Evolutionary conservation across 768 basidiomycete species (phyloP), one percentile per base, ranked within the genome.

Genomic region (Tubosaeta brunneosetosa): DNA sequence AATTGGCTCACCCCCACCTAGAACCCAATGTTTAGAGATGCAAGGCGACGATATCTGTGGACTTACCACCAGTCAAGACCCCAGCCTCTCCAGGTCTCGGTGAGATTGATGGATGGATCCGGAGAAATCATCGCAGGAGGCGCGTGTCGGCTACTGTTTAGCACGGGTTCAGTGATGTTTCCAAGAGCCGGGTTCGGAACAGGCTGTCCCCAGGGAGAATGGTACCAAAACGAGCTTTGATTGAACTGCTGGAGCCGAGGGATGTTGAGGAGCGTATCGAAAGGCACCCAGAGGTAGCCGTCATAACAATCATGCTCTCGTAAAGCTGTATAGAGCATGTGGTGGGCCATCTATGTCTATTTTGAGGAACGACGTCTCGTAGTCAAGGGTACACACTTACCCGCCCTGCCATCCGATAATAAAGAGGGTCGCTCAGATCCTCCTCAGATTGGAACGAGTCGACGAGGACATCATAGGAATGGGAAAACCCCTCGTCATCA

Each of bases 271-370:
- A 79, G 61, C 7, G 77, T 74, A 55, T 79, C 76, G 51, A 79
- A 78, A 14, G 79, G 78, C 36, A 73, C 77, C 77, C 78, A 79
- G 14, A 79, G 71, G 58, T 78, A 78, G 6, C 78, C 78, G 29
- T 75, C 66, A 57, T 80, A 80, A 57, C 78, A 79, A 12, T 59
- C 66, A 47, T 75, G 59, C 44, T 73, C 74, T 41, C 65, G 65
- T 50, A 80, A 47, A 32, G 71, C 76, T 4, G 76, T 79, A 56
- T 76, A 77, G 10, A 79, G 66, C 77, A 79, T 79, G 53, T 79
- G 78, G 49, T 80, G 77, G 6, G 77, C 78, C 78, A 78, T 74
- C 67, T 62, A 44, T 66, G 13, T 16, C 27, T 34, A 44, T 14
- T 16, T 36, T 62, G 32, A 55, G 34, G 14, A 47, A 36, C 14